Base-by-base conservation (phyloP, 1,284 basidiomycete genomes). In the Cryptococcus sp. region DNA sequence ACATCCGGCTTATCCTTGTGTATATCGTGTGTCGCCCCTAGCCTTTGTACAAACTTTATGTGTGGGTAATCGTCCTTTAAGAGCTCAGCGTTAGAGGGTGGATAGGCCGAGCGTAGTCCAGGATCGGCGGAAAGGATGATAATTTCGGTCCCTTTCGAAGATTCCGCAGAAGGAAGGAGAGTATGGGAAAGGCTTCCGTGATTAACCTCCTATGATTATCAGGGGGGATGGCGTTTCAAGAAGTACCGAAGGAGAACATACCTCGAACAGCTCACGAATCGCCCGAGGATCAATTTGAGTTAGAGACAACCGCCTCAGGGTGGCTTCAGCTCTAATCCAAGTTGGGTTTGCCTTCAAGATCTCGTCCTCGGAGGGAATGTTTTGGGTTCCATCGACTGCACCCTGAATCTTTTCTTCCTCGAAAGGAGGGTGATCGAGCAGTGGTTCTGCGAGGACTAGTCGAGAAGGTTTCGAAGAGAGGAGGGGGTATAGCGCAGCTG, bases 71-170 rank as follows among this genome's bases (percentile, higher is more conserved):
- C 14, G 25, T 45, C 45, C 24, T 45, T 47, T n/a, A 55, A 39
- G 4, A 52, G 18, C 13, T 10, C n/a, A 16, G 50, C 54, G 44
- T 52, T 45, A 4, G 19, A 23, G 2, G 46, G 14, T 1, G 49
- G 46, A 40, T 55, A 55, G 46, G 52, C 50, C 14, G 40, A 40
- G 2, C 22, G 11, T 19, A 49, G 18, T 4, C 39, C 54, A 1
- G 49, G 54, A 23, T 55, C 54, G 3, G 41, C 54, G 22, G 50
- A 46, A 28, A 55, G 54, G 44, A 55, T 52, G 50, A 55, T 55
- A 18, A 55, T 41, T 23, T 55, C 50, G 10, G 50, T 52, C 14
- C 22, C 28, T 10, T 10, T 13, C 16, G 31, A 2, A 3, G 16
- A 21, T 18, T 41, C 21, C n/a, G 36, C 21, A 5, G 37, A 16